Percentiles rank a stretch among this genome's conserved stretches.
These are phyloP conservation scores for Candida lessepsii DNA, from an alignment of 805 yeast species.

Conservation along the genomic window DNA sequence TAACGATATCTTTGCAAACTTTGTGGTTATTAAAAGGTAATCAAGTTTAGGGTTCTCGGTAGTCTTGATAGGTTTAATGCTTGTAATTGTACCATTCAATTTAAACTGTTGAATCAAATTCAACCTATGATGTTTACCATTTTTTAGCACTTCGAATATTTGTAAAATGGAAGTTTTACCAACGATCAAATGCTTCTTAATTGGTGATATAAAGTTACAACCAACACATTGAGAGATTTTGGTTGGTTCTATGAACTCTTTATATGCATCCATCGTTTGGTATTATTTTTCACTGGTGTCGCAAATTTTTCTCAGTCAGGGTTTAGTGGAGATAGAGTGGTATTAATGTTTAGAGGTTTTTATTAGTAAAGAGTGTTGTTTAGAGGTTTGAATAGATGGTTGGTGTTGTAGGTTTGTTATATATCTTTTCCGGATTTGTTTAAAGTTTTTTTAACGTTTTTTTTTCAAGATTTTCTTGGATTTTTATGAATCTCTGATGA, in stretches of 20 bases:
- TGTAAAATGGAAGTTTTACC: constrained; percentile 72
- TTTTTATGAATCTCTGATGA: too few relatives aligned
- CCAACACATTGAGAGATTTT: constrained; percentile 61
- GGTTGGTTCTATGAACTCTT: constrained; percentile 74
- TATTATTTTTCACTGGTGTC: not conserved
- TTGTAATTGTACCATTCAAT: constrained; percentile 68
- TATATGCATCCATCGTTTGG: constrained; percentile 68
- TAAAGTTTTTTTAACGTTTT: too few relatives aligned
- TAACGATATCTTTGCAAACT: constrained; percentile 74
- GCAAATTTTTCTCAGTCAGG: constrained; percentile 2
- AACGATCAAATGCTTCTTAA: constrained; percentile 55
- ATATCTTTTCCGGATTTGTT: too few relatives aligned
- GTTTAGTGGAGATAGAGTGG: too few relatives aligned
- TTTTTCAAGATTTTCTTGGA: too few relatives aligned
- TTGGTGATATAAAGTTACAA: constrained; percentile 48
- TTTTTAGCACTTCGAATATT: constrained; percentile 45
- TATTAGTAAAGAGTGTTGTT: too few relatives aligned
- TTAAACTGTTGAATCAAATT: constrained; percentile 59
- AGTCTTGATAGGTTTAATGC: constrained; percentile 50
- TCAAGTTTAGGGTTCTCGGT: constrained; percentile 50
- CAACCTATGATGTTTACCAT: constrained; percentile 25
- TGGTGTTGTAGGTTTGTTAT: too few relatives aligned
- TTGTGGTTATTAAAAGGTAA: constrained; percentile 63
- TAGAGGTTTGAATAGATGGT: too few relatives aligned
- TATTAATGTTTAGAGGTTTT: too few relatives aligned